These are phyloP conservation scores for Pseudoscleropodium purum DNA, from an alignment of 225 moss, liverwort and hornwort genomes.

Conservation along the genomic window DNA sequence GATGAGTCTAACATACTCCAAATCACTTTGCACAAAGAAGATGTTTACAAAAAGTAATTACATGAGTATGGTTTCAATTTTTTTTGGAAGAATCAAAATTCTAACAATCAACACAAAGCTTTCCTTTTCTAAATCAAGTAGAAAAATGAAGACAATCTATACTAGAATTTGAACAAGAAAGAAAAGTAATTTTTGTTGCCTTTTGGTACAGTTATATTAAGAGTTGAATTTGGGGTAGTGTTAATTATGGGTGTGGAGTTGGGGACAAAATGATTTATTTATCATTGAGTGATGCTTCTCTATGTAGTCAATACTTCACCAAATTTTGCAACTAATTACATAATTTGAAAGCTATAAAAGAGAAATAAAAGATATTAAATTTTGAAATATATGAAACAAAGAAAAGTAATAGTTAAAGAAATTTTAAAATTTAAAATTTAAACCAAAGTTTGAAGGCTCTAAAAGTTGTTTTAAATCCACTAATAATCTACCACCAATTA, in stretches of 20 bases:
- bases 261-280: not conserved
- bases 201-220: too few species aligned
- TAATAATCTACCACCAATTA: not conserved
- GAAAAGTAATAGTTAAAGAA: not conserved
- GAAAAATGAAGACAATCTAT: too few species aligned
- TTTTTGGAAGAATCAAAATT: too few species aligned
- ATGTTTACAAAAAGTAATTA: too few species aligned
- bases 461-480: not conserved
- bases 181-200: not conserved
- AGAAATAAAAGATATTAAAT: not conserved
- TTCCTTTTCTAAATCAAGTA: too few species aligned
- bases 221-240: accelerated
- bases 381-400: not conserved
- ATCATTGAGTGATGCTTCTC: not conserved
- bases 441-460: not conserved
- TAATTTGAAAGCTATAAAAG: not conserved
- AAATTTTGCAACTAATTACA: not conserved
- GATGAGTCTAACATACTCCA: too few species aligned
- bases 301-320: not conserved
- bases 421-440: not conserved
- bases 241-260: not conserved
- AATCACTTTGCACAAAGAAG: too few species aligned
- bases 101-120: too few species aligned
- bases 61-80: too few species aligned
- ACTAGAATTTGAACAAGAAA: not conserved